Evolutionary conservation across 1,284 basidiomycete genomes (phyloP), one percentile per base, ranked within the genome.

Genomic region (Marasmius sp.): DNA sequence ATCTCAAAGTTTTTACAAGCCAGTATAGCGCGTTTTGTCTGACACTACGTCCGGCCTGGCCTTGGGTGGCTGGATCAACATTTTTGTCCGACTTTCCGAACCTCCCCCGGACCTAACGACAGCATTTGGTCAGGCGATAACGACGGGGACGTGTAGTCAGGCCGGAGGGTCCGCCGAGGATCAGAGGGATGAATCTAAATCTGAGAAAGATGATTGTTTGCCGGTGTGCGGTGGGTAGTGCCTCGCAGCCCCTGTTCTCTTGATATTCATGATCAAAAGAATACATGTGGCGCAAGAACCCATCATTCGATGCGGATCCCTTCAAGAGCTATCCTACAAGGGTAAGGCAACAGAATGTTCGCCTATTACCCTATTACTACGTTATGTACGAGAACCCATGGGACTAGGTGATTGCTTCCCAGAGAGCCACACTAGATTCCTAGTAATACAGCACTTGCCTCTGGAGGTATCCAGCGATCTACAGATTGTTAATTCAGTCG

Each of bases 201-300:
- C 27, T 27, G 27, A 27, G 27, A 27, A 27, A 27, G 27, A 27
- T 27, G 27, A 27, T 27, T 27, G 27, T 27, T 27, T 27, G 27
- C 27, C 27, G 27, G 27, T 27, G 27, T 27, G 27, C 27, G 27
- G 27, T 27, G 27, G 27, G 27, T 27, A 5, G 27, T 27, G 27
- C 27, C 27, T 27, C 27, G 27, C 27, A 27, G 27, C 27, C 27
- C 27, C 27, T 27, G 27, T 27, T 27, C 27, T 27, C 27, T 27
- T 27, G 2, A 27, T 5, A 20, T 49, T 49, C 48, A 49, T 10
- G 48, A 49, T 49, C 48, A 49, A 11, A 14, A 20, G 10, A 11
- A 20, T n/a, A 18, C 52, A 54, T 54, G 52, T 34, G 52, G 52
- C 52, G 52, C 36, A 54, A 54, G 52, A 54, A 54, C 34, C 52